Percentiles rank a stretch among this genome's conserved stretches.
phyloP scores from a whole-genome alignment of 805 yeast genomes.

The Candida qinlingensis region DNA sequence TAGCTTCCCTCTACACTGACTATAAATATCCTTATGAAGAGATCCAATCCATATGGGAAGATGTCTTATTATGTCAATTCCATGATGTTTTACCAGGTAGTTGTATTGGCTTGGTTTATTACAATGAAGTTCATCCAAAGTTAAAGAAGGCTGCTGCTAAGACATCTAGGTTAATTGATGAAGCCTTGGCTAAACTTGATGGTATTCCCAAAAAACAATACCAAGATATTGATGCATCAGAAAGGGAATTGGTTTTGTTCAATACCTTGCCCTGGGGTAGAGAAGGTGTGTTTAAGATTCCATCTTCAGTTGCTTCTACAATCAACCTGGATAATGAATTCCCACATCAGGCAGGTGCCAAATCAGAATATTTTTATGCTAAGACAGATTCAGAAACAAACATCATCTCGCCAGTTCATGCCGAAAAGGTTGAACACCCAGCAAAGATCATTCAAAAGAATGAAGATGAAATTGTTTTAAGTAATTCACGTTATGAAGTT shows the following conservation, averaged over 20 bases:
- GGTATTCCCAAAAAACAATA: not conserved
- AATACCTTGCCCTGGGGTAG: constrained; percentile 68
- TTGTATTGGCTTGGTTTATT: constrained; percentile 89
- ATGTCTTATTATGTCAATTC: constrained; percentile 84
- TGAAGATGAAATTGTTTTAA: constrained; percentile 41
- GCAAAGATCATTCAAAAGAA: constrained; percentile 41
- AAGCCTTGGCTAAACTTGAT: constrained; percentile 6
- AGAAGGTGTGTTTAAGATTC: constrained; percentile 33
- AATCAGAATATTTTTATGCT: constrained; percentile 19
- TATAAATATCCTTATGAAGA: constrained; percentile 70
- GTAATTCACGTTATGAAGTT: constrained; percentile 59
- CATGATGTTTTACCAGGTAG: constrained; percentile 98
- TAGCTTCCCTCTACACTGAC: constrained; percentile 49
- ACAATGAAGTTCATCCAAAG: constrained; percentile 81
- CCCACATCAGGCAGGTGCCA: not conserved
- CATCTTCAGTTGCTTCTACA: constrained; percentile 9
- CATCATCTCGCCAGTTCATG: constrained; percentile 9
- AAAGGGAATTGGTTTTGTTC: constrained; percentile 24
- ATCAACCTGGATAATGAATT: not conserved
- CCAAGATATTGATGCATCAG: constrained; percentile 8
- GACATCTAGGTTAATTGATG: constrained; percentile 44
- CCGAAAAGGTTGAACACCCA: constrained; percentile 34
- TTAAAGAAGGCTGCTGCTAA: constrained; percentile 47
- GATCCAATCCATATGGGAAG: constrained; percentile 77
- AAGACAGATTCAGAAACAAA: constrained; percentile 5